Conservation (phyloP, 2,329 filamentous ascomycete genomes). For the Colletotrichum scovillei region DNA sequence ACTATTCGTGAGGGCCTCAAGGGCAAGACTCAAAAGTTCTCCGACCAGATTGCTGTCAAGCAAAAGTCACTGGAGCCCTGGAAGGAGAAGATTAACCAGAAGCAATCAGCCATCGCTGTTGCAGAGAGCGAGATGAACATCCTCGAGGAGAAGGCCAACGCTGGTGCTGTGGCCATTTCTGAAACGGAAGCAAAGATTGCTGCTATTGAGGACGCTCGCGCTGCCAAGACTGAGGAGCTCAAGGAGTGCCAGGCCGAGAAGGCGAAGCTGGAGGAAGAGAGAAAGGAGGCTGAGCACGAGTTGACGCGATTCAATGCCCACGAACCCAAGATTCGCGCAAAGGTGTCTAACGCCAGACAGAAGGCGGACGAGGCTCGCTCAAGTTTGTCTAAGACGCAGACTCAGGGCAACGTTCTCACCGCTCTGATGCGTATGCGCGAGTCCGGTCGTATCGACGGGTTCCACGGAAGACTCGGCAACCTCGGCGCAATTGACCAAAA, state of each 20-base stretch:
- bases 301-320: constrained; percentile 77
- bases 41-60: constrained; percentile 90
- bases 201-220: constrained; percentile 76
- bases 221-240: constrained; percentile 78
- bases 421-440: constrained; percentile 95
- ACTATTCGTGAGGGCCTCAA: constrained; percentile 89
- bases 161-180: constrained; percentile 84
- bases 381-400: constrained; percentile 89
- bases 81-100: constrained; percentile 97
- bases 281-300: constrained; percentile 76
- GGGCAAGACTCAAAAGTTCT: constrained; percentile 95
- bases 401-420: constrained; percentile 90
- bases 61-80: constrained; percentile 96
- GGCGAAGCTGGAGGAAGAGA: constrained; percentile 78
- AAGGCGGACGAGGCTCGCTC: constrained; percentile 96
- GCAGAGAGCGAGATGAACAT: constrained; percentile 96
- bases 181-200: constrained; percentile 85
- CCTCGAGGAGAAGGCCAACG: constrained; percentile 87
- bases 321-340: constrained; percentile 84
- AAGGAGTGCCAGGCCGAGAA: constrained; percentile 81
- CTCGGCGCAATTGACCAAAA: constrained; percentile 92
- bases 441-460: constrained; percentile 95
- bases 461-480: constrained; percentile 94
- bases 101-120: constrained; percentile 92
- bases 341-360: constrained; percentile 89